Percentiles rank a stretch among this genome's conserved stretches.
phyloP scores from a whole-genome alignment of 2,329 filamentous ascomycete genomes.

The Purpureocillium takamizusanense region DNA sequence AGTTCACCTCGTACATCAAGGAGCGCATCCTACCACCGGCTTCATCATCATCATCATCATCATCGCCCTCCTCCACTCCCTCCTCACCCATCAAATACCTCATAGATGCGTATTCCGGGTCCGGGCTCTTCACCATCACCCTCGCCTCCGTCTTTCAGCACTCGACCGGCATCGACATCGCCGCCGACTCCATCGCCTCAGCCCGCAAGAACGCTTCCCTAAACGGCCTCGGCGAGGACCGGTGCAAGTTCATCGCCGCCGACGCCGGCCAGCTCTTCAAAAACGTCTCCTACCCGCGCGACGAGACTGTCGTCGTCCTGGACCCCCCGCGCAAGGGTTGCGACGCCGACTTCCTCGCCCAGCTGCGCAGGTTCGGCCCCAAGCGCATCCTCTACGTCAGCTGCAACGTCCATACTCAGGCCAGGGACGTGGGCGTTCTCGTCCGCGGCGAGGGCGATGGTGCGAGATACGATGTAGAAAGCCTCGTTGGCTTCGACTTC shows the following conservation, averaged over 20 bases:
- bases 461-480: conserved; percentile 75
- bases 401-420: conserved; percentile 97
- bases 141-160: conserved; percentile 77
- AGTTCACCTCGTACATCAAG: conserved; percentile 81
- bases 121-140: conserved; percentile 93
- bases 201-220: conserved; percentile 70
- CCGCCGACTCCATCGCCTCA: conserved; percentile 65
- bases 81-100: conserved; percentile 62
- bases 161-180: conserved; percentile 86
- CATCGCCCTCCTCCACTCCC: too few species aligned
- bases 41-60: conserved; percentile 36
- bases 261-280: conserved; percentile 80
- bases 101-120: conserved; percentile 96
- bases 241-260: conserved; percentile 79
- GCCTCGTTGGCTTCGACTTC: conserved; percentile 87
- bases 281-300: conserved; percentile 60
- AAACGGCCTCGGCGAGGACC: conserved; percentile 59
- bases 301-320: conserved; percentile 86
- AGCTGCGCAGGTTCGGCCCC: conserved; percentile 72
- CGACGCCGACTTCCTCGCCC: conserved; percentile 71
- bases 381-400: conserved; percentile 84
- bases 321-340: conserved; percentile 97
- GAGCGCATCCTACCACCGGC: conserved; percentile 63
- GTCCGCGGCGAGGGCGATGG: conserved; percentile 54
- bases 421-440: conserved; percentile 80